These are phyloP conservation scores for Plantago elongata DNA, from an alignment of 257 asterid species.

Conservation along the genomic window DNA sequence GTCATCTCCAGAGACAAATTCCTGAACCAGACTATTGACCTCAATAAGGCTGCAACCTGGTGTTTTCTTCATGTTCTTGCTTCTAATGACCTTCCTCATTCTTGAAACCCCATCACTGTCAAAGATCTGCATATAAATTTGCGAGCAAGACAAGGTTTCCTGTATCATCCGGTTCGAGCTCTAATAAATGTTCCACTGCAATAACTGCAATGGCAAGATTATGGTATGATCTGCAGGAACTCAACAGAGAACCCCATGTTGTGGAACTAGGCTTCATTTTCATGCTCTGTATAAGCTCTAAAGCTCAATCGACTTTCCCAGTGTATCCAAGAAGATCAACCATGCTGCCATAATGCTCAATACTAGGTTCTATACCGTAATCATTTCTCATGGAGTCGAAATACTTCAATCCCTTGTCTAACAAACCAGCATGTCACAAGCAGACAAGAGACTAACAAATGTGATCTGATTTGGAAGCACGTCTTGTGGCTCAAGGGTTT, in stretches of 20 bases:
- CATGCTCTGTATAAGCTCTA: conserved; percentile 49
- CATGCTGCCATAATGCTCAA: conserved; percentile 72
- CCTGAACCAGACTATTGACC: conserved; percentile 51
- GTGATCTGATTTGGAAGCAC: conserved; percentile 60
- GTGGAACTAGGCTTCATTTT: conserved; percentile 60
- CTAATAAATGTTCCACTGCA: conserved; percentile 53
- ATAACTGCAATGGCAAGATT: conserved; percentile 53
- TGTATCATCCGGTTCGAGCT: conserved; percentile 63
- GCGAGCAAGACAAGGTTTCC: conserved; percentile 69
- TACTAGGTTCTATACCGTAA: conserved; percentile 45
- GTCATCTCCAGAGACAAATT: conserved; percentile 56
- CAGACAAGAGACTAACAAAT: conserved; percentile 65
- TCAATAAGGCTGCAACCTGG: conserved; percentile 68
- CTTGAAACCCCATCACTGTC: conserved; percentile 74
- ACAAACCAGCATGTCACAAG: conserved; percentile 72
- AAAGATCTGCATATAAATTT: conserved; percentile 64
- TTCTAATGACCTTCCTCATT: conserved; percentile 54
- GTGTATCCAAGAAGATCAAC: conserved; percentile 69
- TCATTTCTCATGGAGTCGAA: conserved; percentile 50
- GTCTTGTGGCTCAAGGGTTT: too few species aligned
- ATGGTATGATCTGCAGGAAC: conserved; percentile 59
- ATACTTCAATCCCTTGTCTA: conserved; percentile 50
- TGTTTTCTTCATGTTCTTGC: conserved; percentile 55
- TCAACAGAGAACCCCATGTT: conserved; percentile 76
- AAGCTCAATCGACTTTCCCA: conserved; percentile 56